phyloP scores from a whole-genome alignment of 2,329 filamentous ascomycete genomes.

The Colletotrichum higginsianum region DNA sequence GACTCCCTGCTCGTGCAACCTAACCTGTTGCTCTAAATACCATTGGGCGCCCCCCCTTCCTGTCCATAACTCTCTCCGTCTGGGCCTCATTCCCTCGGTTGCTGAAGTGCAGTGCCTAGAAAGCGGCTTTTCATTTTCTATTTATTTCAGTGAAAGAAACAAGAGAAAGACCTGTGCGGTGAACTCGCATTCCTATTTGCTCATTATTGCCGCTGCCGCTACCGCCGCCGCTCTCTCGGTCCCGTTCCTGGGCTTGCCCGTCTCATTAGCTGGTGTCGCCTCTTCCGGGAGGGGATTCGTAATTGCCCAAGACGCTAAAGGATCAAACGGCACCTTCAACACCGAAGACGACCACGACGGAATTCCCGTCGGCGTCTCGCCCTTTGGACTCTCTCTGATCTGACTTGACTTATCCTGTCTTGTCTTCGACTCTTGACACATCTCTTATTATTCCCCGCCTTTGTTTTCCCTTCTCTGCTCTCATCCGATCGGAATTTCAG shows the following conservation, averaged over 20 bases:
- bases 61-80: too few relatives aligned
- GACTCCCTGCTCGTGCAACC: constrained; percentile 12
- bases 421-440: background rate
- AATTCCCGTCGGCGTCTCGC: constrained; percentile 29
- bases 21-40: constrained; percentile 37
- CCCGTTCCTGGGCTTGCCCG: constrained; percentile 36
- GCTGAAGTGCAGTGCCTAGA: constrained; percentile 1
- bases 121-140: background rate
- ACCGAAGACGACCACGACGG: constrained; percentile 3
- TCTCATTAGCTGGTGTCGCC: constrained; percentile 37
- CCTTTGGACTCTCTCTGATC: constrained; percentile 1
- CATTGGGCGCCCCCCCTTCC: background rate
- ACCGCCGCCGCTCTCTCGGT: constrained; percentile 1
- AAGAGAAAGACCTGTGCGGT: constrained; percentile 1
- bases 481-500: constrained; percentile 6
- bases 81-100: constrained; percentile 3
- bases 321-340: constrained; percentile 40
- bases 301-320: constrained; percentile 45
- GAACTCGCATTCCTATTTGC: constrained; percentile 31
- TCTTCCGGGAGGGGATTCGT: constrained; percentile 41
- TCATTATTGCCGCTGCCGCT: constrained; percentile 6
- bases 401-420: too few relatives aligned
- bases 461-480: constrained; percentile 14
- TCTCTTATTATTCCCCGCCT: constrained; percentile 13
- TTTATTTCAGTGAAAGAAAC: background rate